phyloP scores from a whole-genome alignment of 2,329 filamentous ascomycete species.

The Fusarium illudens region DNA sequence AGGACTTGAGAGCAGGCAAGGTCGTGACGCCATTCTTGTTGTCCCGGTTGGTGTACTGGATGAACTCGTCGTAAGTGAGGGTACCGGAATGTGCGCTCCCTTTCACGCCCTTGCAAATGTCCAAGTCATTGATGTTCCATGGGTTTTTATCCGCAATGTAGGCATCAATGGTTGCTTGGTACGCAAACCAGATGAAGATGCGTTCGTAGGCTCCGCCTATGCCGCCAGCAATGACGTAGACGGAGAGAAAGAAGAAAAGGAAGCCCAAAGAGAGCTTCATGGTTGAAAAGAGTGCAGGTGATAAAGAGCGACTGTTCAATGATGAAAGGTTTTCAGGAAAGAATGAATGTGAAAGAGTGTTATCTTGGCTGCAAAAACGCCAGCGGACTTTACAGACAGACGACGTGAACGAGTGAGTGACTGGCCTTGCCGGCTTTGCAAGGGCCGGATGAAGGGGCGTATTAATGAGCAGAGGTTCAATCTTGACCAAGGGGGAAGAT shows the following conservation, averaged over 20 bases:
- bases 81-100: not conserved
- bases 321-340: not conserved
- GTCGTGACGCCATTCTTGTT: not conserved
- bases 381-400: not conserved
- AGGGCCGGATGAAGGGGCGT: not conserved
- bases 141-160: not conserved
- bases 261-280: not conserved
- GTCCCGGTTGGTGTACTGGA: not conserved
- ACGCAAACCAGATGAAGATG: not conserved
- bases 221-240: not conserved
- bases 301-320: not conserved
- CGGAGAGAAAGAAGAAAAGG: not conserved
- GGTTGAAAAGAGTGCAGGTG: not conserved
- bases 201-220: not conserved
- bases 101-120: not conserved
- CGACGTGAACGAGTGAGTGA: not conserved
- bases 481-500: not conserved
- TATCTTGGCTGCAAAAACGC: not conserved
- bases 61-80: not conserved
- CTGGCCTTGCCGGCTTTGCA: not conserved
- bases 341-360: not conserved
- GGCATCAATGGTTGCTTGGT: not conserved
- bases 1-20: not conserved
- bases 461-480: not conserved
- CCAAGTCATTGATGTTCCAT: not conserved